Evolutionary conservation across 768 basidiomycete species (phyloP), one percentile per base, ranked within the genome.

Genomic region (Macrolepiota fuliginosa): DNA sequence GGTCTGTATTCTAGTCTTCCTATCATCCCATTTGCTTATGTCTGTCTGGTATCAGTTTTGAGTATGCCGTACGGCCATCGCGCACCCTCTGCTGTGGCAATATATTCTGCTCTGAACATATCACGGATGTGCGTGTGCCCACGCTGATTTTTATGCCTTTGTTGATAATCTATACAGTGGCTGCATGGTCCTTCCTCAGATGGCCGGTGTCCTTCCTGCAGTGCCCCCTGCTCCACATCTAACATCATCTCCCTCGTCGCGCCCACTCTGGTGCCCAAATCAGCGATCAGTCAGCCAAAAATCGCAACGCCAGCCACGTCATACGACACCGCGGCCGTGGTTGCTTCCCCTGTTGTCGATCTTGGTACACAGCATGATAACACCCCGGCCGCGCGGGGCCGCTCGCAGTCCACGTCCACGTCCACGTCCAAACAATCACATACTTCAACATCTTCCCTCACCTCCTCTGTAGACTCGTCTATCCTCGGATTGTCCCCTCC

Each of bases 41-140:
- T 49, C 19, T 45, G 17, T 22, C 22, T 10, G 3, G 3, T 27
- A 24, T 24, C 17, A 61, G 74, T 55, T 75, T 75, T 58, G 74
- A 75, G 64, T 73, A 71, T 55, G 71, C 74, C 0, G 70, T 72
- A 22, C 63, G 64, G 37, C 74, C 74, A 1, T 69, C 68, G 37
- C 64, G 72, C 39, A 73, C 72, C n/a, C 56, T 73, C 9, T 75
- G 74, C 54, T 75, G 74, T 54, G 72, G 72, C 5, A 73, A 68
- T 61, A 67, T 75, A 6, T 75, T 73, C 54, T 75, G 74, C 63
- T 64, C 57, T 0, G 72, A 75, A 39, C 72, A 75, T 64, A 63
- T 75, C 13, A 65, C 67, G 11, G 72, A 72, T 55, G 74, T 75
- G 62, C 47, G 73, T 70, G 15, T 22, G 19, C 19, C 19, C 17